Evolutionary conservation across 2,329 filamentous ascomycete species (phyloP).

Genomic region (Corinectria fuckeliana): DNA sequence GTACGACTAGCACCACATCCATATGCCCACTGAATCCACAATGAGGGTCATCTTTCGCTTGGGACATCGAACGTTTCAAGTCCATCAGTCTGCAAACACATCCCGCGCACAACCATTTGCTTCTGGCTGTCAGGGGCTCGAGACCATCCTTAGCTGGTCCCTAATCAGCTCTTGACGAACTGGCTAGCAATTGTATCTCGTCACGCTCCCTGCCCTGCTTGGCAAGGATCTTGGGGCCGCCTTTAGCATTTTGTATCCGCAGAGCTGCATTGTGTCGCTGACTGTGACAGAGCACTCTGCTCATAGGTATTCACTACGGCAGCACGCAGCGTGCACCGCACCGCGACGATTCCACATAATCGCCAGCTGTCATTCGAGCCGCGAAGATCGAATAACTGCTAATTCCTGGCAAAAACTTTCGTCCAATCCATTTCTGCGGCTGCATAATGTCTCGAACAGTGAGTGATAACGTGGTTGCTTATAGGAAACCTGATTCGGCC

Average conservation of each 20-base stretch:
- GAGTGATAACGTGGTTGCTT: slow-evolving; percentile 35
- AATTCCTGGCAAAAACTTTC: background rate
- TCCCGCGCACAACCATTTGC: background rate
- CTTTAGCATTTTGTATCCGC: slow-evolving; percentile 6
- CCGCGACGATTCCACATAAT: background rate
- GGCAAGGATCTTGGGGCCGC: slow-evolving; percentile 22
- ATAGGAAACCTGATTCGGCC: slow-evolving; percentile 67
- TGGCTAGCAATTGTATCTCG: slow-evolving; percentile 15
- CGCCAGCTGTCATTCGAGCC: background rate
- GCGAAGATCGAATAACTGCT: background rate
- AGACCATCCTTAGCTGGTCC: background rate
- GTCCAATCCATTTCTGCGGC: slow-evolving; percentile 11
- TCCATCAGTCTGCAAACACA: background rate
- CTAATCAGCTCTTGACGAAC: background rate
- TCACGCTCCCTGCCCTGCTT: slow-evolving; percentile 8
- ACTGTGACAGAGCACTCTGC: background rate
- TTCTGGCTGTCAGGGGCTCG: background rate
- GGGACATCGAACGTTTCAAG: background rate
- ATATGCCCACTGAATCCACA: background rate
- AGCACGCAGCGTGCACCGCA: background rate
- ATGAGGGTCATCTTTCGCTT: background rate
- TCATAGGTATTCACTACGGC: background rate
- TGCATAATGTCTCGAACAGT: slow-evolving; percentile 17
- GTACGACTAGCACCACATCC: background rate
- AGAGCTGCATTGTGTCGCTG: slow-evolving; percentile 13